Percentiles rank a stretch among this genome's conserved stretches.
These are phyloP conservation scores for Imleria badia DNA, from an alignment of 768 basidiomycete species.

Conservation along the genomic window DNA sequence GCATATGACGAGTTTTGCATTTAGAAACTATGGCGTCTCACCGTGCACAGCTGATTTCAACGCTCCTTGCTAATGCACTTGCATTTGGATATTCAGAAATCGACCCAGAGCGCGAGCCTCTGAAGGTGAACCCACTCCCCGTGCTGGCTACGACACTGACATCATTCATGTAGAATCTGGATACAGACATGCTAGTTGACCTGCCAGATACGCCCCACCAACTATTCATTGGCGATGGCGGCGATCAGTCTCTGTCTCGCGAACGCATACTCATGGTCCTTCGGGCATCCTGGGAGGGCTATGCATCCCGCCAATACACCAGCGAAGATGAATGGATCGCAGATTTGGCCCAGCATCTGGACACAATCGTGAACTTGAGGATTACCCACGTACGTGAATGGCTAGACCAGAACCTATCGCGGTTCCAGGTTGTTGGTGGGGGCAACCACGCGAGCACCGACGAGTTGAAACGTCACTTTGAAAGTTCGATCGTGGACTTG, in stretches of 20 bases:
- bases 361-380: conserved; percentile 40
- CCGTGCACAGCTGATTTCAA: conserved; percentile 43
- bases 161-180: conserved; percentile 44
- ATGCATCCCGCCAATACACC: conserved; percentile 18
- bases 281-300: conserved; percentile 16
- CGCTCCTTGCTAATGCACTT: conserved; percentile 49
- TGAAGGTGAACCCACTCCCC: conserved; percentile 41
- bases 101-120: conserved; percentile 44
- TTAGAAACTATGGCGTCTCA: conserved; percentile 50
- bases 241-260: conserved; percentile 17
- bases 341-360: conserved; percentile 39
- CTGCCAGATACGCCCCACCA: conserved; percentile 35
- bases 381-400: conserved; percentile 49
- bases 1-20: not conserved
- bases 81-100: conserved; percentile 46
- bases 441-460: conserved; percentile 43
- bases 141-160: not conserved
- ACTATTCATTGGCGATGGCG: conserved; percentile 34
- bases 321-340: conserved; percentile 38
- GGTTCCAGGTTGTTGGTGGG: conserved; percentile 38
- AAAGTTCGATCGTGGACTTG: conserved; percentile 44
- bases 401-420: conserved; percentile 47
- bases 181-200: conserved; percentile 44
- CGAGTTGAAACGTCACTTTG: conserved; percentile 43
- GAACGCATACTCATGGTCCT: conserved; percentile 14